Evolutionary conservation across 371 early-diverging fungal species (phyloP), one percentile per base, ranked within the genome.

Genomic region (Mycotypha africana): DNA sequence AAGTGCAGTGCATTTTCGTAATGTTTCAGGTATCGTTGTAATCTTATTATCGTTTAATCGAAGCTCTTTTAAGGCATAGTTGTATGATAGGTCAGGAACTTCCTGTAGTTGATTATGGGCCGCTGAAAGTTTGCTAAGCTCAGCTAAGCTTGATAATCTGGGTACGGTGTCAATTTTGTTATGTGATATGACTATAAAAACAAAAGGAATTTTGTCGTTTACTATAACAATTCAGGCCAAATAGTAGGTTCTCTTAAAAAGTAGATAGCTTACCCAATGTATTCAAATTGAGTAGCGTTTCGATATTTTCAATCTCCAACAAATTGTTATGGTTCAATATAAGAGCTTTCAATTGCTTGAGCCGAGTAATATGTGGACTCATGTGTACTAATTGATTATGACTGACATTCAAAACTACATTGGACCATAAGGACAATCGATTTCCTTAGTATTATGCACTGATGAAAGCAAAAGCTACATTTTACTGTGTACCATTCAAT

Each of bases 21-120:
- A 52, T 17, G 74, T 54, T 42, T 81, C 85, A 12, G 88, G 87
- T 39, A 92, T 64, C 17, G 59, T 56, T 28, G 61, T 36, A 38
- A 93, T 78, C 31, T 79, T 77, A 68, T 91, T 91, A 52, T 89
- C 85, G 49, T 85, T 85, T 36, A 93, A 53, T 28, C 90, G 69
- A 32, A 91, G 60, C 46, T 93, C 91, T 58, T 84, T 82, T 6
- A 91, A 60, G 23, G 70, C 42, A 0, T 68, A 57, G 26, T 82
- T 74, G 31, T 59, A 52, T 0, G 77, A 65, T 9, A 90, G 60
- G 48, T 84, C 84, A 1, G 93, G 91, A 30, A 92, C 73, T 36
- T 56, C 56, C 15, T 75, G 62, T 17, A 93, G 49, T 33, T 60
- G 56, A 55, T 92, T 91, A 58, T 91, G 88, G 2, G 89, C 80